Evolutionary conservation across 2,329 filamentous ascomycete species (phyloP).

Genomic region (Aspergillus luchuensis): DNA sequence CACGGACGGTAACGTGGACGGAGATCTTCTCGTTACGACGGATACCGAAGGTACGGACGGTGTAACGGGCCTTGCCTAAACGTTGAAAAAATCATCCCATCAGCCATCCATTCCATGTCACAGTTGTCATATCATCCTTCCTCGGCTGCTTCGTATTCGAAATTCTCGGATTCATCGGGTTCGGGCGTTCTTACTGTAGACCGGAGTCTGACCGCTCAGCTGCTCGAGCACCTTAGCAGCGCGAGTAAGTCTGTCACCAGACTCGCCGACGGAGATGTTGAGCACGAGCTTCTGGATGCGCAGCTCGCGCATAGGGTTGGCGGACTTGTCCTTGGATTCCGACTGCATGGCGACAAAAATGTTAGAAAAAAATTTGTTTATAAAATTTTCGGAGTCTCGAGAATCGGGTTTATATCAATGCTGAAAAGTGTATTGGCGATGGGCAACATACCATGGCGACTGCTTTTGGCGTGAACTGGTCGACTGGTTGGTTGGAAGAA

Average conservation of each 20-base stretch:
- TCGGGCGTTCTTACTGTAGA: constrained; percentile 77
- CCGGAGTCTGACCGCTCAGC: constrained; percentile 98
- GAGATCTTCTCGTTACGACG: constrained; percentile 99
- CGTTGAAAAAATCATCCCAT: constrained; percentile 21
- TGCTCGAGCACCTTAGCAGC: constrained; percentile 99
- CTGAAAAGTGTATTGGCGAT: constrained; percentile 14
- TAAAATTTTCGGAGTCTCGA: constrained; percentile 8
- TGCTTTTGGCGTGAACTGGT: constrained; percentile 43
- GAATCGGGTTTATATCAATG: constrained; percentile 3
- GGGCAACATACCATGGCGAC: constrained; percentile 52
- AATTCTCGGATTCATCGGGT: constrained; percentile 1
- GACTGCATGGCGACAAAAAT: constrained; percentile 53
- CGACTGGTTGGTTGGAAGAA: constrained; percentile 40
- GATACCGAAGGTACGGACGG: constrained; percentile 99
- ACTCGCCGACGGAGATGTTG: constrained; percentile 99
- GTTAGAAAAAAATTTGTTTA: constrained; percentile 14
- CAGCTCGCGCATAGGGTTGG: constrained; percentile 99
- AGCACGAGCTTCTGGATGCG: constrained; percentile 99
- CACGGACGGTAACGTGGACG: constrained; percentile 98
- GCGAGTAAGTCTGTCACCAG: constrained; percentile 99
- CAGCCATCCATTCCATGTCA: constrained; percentile 16
- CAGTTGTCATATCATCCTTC: neutral
- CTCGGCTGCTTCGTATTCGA: constrained; percentile 4
- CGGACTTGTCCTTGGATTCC: constrained; percentile 74
- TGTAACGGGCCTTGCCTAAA: constrained; percentile 98